Percentiles rank a stretch among this genome's conserved stretches.
These are phyloP conservation scores for Tolypocladium pustulatum DNA, from an alignment of 2,329 filamentous ascomycete genomes.

Conservation along the genomic window DNA sequence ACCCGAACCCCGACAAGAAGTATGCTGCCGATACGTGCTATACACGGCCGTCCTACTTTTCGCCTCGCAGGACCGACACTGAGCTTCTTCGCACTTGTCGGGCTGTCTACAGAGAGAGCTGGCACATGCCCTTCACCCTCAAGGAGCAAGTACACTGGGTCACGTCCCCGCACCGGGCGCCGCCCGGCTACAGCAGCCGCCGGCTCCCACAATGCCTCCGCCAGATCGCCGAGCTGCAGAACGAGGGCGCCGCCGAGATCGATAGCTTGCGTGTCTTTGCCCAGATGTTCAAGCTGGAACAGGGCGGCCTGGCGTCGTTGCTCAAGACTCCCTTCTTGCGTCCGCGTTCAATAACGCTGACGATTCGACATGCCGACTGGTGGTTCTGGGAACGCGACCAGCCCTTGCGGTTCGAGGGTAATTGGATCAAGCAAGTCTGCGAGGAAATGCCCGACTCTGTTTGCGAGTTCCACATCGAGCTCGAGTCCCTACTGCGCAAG, in stretches of 20 bases:
- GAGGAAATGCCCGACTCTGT: constrained; percentile 19
- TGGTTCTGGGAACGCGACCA: constrained; percentile 31
- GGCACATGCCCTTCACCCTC: constrained; percentile 29
- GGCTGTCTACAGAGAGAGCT: constrained; percentile 28
- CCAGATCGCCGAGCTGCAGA: constrained; percentile 10
- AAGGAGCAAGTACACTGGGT: constrained; percentile 29
- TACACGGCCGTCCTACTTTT: constrained; percentile 28
- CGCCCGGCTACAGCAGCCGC: constrained; percentile 9
- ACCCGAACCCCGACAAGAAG: constrained; percentile 11
- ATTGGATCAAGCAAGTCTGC: constrained; percentile 22
- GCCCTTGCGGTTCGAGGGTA: constrained; percentile 21
- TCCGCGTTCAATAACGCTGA: constrained; percentile 28
- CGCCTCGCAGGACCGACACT: constrained; percentile 22
- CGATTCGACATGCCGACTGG: constrained; percentile 39
- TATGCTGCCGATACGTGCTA: constrained; percentile 24
- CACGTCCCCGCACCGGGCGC: constrained; percentile 17
- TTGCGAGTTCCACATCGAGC: constrained; percentile 28
- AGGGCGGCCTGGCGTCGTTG: constrained; percentile 13
- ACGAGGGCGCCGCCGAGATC: constrained; percentile 14
- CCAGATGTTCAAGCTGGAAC: constrained; percentile 28
- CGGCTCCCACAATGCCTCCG: constrained; percentile 5
- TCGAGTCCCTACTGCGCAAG: constrained; percentile 37
- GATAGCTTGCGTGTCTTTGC: constrained; percentile 28
- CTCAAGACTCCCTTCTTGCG: constrained; percentile 17
- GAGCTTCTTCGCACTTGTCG: constrained; percentile 31